Evolutionary conservation across 768 basidiomycete genomes (phyloP), one percentile per base, ranked within the genome.

Genomic region (Collybia sp.): DNA sequence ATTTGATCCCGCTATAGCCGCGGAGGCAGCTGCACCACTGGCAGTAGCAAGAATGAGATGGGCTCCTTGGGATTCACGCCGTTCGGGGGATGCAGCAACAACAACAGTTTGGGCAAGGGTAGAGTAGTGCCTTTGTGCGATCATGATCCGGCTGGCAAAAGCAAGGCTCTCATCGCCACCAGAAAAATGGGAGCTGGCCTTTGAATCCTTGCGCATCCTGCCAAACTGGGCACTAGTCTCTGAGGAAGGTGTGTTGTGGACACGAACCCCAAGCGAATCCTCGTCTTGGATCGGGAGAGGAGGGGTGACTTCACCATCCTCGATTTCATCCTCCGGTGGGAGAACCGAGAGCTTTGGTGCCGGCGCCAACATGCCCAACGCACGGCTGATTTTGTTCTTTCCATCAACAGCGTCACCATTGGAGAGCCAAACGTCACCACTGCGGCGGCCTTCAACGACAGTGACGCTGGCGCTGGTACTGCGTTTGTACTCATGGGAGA

Each of bases 401-500:
- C 82, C 82, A 41, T 83, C 81, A 16, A 83, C 67, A 6, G 85
- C 85, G 49, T 87, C 79, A n/a, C 85, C 83, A 44, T 82, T 83
- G 11, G 76, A 60, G 52, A 88, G 62, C 86, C 86, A 87, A 20
- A 88, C 79, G 53, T 88, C 85, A 18, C 83, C 82, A 53, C 83
- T 85, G 40, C 82, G 80, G 30, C 82, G 76, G 20, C 77, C 79
- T 60, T 87, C 83, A 16, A 87, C 79, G 34, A 85, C 77, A 15
- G 82, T 85, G 41, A 79, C 73, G 50, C 79, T 83, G 39, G 73
- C 71, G 49, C 77, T 80, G 40, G 73, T 77, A 60, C 81, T 83
- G 45, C 77, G 77, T 59, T 83, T 85, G 61, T 79, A 81, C 43
- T 80, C 76, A 53, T 74, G 71, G 6, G 76, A 75, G 61, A 69